Evolutionary conservation across 345 rosid species (phyloP).

Genomic region (Dovyalis caffra): DNA sequence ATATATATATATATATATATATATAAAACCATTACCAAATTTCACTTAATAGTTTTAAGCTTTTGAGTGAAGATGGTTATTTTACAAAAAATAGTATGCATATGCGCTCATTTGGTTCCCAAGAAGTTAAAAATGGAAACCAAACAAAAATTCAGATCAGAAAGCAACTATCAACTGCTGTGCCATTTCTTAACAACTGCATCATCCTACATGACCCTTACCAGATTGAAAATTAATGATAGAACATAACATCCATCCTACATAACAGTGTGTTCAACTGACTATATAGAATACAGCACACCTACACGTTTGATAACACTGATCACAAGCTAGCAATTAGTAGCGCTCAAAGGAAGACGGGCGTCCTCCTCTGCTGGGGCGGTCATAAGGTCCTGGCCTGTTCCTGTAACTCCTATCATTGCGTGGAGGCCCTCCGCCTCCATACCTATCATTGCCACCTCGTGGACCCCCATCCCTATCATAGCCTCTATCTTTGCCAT

Average conservation of each 20-base stretch:
- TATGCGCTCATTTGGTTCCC: neutral
- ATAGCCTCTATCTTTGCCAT: conserved; percentile 68
- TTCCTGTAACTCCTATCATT: conserved; percentile 69
- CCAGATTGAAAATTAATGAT: neutral
- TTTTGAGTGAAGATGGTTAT: too few relatives aligned
- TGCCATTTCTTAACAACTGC: neutral
- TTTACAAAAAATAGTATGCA: too few relatives aligned
- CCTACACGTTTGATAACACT: neutral
- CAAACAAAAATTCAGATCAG: neutral
- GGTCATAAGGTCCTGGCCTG: conserved; percentile 75
- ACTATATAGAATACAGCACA: neutral
- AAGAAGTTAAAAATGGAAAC: neutral
- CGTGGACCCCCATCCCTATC: conserved; percentile 66
- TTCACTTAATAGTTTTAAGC: too few relatives aligned
- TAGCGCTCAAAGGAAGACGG: conserved; percentile 77
- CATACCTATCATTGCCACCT: conserved; percentile 65
- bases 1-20: too few relatives aligned
- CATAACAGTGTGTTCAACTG: neutral
- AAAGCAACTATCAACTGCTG: neutral
- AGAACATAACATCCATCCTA: neutral
- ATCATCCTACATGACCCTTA: neutral
- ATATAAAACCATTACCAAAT: too few relatives aligned
- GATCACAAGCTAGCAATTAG: conserved; percentile 18
- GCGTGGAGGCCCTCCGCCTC: conserved; percentile 67
- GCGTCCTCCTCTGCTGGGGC: conserved; percentile 71